These are phyloP conservation scores for Cystobasidium ongulense DNA, from an alignment of 768 basidiomycete species.

Conservation along the genomic window DNA sequence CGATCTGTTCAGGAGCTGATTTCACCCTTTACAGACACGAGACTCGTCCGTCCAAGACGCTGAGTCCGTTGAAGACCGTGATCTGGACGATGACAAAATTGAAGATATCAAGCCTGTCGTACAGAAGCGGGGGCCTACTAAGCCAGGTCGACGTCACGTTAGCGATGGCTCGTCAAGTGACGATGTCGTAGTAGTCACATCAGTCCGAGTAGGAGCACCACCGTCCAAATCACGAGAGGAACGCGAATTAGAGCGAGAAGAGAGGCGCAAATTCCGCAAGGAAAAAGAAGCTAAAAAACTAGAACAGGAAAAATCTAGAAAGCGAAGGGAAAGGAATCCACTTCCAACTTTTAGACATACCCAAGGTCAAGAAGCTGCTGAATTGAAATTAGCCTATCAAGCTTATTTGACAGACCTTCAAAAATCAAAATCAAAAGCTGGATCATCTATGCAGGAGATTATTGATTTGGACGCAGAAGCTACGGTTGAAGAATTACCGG, in stretches of 20 bases:
- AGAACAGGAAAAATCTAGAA: neutral
- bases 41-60: neutral
- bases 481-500: neutral
- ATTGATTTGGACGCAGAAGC: neutral
- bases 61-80: neutral
- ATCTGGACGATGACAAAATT: neutral
- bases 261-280: neutral
- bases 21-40: neutral
- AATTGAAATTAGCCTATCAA: slow-evolving; percentile 12
- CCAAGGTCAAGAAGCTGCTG: neutral
- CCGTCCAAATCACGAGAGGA: slow-evolving; percentile 15
- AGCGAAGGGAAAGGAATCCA: slow-evolving; percentile 3
- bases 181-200: slow-evolving; percentile 16
- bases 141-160: neutral
- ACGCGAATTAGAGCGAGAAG: slow-evolving; percentile 8
- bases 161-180: slow-evolving; percentile 3
- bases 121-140: neutral
- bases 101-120: neutral
- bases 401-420: neutral
- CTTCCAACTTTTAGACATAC: slow-evolving; percentile 9
- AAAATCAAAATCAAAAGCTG: neutral
- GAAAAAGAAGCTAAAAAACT: neutral
- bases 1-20: neutral
- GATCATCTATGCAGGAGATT: neutral
- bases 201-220: neutral